Conservation (phyloP, 2,329 filamentous ascomycete species). For the Xylaria sp. region DNA sequence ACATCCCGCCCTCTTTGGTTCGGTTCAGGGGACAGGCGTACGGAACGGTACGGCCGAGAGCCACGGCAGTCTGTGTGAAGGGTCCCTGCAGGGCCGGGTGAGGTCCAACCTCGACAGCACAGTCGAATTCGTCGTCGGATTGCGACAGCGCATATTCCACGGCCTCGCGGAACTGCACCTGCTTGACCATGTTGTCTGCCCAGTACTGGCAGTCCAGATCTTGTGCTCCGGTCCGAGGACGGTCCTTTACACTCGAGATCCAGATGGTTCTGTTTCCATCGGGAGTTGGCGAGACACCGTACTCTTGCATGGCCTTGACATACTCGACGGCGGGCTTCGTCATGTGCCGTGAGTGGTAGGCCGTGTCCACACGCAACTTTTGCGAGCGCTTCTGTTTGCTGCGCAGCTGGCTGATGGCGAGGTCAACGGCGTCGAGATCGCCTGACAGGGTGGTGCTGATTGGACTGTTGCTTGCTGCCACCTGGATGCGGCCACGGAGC, state of each 20-base stretch:
- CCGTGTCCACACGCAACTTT: slow-evolving; percentile 56
- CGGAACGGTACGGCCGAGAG: slow-evolving; percentile 37
- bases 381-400: slow-evolving; percentile 49
- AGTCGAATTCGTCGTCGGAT: slow-evolving; percentile 43
- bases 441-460: slow-evolving; percentile 48
- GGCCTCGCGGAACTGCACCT: slow-evolving; percentile 56
- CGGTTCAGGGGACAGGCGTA: slow-evolving; percentile 44
- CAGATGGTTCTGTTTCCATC: slow-evolving; percentile 48
- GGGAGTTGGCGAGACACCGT: slow-evolving; percentile 44
- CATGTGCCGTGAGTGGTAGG: slow-evolving; percentile 65
- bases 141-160: slow-evolving; percentile 40
- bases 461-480: slow-evolving; percentile 49
- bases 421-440: slow-evolving; percentile 42
- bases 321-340: slow-evolving; percentile 50
- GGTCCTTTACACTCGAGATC: slow-evolving; percentile 56
- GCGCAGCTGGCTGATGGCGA: slow-evolving; percentile 39
- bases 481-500: slow-evolving; percentile 42
- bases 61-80: slow-evolving; percentile 42
- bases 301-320: slow-evolving; percentile 46
- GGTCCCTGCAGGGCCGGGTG: slow-evolving; percentile 47
- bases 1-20: slow-evolving; percentile 40
- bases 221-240: slow-evolving; percentile 30
- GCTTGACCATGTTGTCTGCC: slow-evolving; percentile 55
- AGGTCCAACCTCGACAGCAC: slow-evolving; percentile 48
- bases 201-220: slow-evolving; percentile 52